Conservation (phyloP, 495 filamentous ascomycete species). For the Aspergillus ostianus region DNA sequence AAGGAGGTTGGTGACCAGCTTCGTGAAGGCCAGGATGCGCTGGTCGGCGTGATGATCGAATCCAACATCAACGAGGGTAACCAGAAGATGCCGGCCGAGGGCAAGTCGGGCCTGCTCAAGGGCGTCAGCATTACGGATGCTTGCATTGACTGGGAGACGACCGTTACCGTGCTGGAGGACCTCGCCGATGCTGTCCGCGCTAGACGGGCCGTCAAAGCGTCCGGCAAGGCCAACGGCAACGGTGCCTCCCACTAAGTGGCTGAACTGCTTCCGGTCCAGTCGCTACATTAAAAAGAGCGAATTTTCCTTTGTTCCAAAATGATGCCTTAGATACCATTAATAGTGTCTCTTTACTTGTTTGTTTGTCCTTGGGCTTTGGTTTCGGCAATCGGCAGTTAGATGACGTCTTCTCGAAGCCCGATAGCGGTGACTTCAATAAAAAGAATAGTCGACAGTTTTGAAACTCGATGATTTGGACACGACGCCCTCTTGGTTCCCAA, state of each 20-base stretch:
- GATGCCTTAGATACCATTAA: slow-evolving; percentile 27
- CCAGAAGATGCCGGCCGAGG: slow-evolving; percentile 89
- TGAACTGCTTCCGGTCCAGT: no score
- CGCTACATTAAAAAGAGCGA: background rate
- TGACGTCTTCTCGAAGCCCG: background rate
- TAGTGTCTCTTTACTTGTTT: slow-evolving; percentile 14
- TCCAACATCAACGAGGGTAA: slow-evolving; percentile 94
- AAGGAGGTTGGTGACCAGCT: slow-evolving; percentile 80
- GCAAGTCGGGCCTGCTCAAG: slow-evolving; percentile 74
- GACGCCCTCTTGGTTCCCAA: background rate
- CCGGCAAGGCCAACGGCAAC: slow-evolving; percentile 27
- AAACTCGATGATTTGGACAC: background rate
- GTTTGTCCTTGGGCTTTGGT: slow-evolving; percentile 11
- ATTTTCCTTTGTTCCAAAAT: slow-evolving; percentile 15
- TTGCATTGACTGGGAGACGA: slow-evolving; percentile 92
- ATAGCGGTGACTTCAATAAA: background rate
- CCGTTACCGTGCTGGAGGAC: slow-evolving; percentile 79
- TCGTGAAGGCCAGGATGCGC: slow-evolving; percentile 79
- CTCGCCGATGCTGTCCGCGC: slow-evolving; percentile 82
- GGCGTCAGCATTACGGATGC: slow-evolving; percentile 98
- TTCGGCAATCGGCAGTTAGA: slow-evolving; percentile 3
- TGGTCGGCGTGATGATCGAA: slow-evolving; percentile 98
- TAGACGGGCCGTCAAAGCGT: slow-evolving; percentile 52
- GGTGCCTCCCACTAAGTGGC: slow-evolving; percentile 11
- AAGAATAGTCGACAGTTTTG: background rate